phyloP scores from a whole-genome alignment of 257 asterid genomes.

The Ligustrum vulgare region DNA sequence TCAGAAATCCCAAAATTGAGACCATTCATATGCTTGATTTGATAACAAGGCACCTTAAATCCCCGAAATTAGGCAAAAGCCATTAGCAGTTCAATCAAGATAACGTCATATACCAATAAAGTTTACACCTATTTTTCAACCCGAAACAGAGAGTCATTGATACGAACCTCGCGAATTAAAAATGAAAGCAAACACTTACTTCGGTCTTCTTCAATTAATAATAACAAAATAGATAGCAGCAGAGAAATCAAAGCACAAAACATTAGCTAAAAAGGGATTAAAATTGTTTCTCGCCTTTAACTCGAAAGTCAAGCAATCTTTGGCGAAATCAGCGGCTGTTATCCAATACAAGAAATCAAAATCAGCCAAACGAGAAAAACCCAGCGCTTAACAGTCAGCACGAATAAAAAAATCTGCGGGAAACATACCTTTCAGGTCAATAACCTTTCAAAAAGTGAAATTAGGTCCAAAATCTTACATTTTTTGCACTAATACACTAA shows the following conservation, averaged over 20 bases:
- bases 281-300: constrained; percentile 30
- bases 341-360: constrained; percentile 34
- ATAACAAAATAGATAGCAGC: constrained; percentile 15
- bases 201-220: constrained; percentile 23
- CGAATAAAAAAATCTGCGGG: too few species aligned
- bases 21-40: constrained; percentile 22
- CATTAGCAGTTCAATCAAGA: constrained; percentile 24
- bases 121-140: constrained; percentile 41
- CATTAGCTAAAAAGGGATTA: constrained; percentile 15
- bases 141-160: constrained; percentile 26
- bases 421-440: too few species aligned
- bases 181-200: constrained; percentile 28
- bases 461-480: too few species aligned
- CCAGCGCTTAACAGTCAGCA: neutral
- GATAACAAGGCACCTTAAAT: constrained; percentile 29
- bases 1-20: constrained; percentile 16
- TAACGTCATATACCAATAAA: constrained; percentile 46
- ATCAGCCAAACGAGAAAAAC: constrained; percentile 33
- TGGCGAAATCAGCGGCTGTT: constrained; percentile 39
- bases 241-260: constrained; percentile 3
- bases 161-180: constrained; percentile 15
- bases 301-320: constrained; percentile 36
- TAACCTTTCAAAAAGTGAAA: too few species aligned
- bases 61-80: constrained; percentile 37
- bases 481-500: too few species aligned